A percentile compares a stretch with the other conserved stretches of the same genome.
Evolutionary conservation across 2,329 filamentous ascomycete genomes (phyloP).

Genomic region (Harringtonia lauricola): DNA sequence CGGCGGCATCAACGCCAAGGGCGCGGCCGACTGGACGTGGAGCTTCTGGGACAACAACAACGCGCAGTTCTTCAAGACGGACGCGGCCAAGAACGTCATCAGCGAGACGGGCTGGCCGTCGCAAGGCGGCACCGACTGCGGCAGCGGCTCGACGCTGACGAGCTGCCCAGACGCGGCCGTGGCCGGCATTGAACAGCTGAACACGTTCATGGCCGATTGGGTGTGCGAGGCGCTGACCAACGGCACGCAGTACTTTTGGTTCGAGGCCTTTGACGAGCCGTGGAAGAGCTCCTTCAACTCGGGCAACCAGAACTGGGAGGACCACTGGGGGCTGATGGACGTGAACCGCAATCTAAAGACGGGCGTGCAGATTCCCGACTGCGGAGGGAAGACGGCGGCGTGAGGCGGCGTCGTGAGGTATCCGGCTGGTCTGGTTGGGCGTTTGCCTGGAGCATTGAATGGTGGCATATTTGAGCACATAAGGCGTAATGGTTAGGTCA

Average conservation of each 20-base stretch:
- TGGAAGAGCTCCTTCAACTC: conserved; percentile 77
- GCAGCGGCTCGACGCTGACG: conserved; percentile 29
- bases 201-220: conserved; percentile 77
- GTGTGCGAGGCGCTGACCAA: conserved; percentile 72
- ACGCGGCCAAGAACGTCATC: conserved; percentile 62
- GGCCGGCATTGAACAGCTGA: conserved; percentile 70
- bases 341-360: conserved; percentile 72
- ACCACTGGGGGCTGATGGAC: conserved; percentile 91
- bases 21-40: conserved; percentile 71
- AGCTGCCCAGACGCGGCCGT: conserved; percentile 58
- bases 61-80: conserved; percentile 49
- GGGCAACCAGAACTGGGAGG: conserved; percentile 68
- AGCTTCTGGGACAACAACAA: conserved; percentile 69
- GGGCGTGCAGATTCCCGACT: conserved; percentile 79
- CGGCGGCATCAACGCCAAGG: conserved; percentile 57
- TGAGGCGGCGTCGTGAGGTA: neutral
- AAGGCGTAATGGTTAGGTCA: no score
- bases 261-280: conserved; percentile 91
- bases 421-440: no score
- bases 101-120: conserved; percentile 89
- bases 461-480: no score
- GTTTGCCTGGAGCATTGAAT: no score
- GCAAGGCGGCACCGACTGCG: conserved; percentile 70
- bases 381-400: conserved; percentile 57
- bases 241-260: conserved; percentile 93